These are phyloP conservation scores for Talaromyces amestolkiae DNA, from an alignment of 2,329 filamentous ascomycete species.

Conservation along the genomic window DNA sequence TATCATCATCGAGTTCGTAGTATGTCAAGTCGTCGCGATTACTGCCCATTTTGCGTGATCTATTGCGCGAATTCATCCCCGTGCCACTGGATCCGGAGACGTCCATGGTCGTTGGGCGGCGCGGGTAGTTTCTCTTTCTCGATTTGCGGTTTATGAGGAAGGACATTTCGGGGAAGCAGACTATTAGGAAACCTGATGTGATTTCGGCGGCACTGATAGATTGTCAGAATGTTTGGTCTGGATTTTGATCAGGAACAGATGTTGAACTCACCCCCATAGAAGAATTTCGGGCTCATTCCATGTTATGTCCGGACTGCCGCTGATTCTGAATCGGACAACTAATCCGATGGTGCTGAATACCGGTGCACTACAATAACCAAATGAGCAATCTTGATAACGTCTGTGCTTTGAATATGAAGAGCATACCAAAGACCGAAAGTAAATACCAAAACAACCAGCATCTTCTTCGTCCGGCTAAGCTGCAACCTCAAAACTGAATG, in stretches of 20 bases:
- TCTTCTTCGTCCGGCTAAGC: slow-evolving; percentile 16
- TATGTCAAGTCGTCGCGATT: slow-evolving; percentile 15
- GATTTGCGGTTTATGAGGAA: slow-evolving; percentile 15
- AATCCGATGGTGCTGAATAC: slow-evolving; percentile 20
- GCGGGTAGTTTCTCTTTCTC: slow-evolving; percentile 4
- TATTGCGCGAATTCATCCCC: slow-evolving; percentile 8
- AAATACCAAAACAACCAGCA: slow-evolving; percentile 17
- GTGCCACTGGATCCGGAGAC: background rate
- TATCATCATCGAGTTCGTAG: slow-evolving; percentile 19
- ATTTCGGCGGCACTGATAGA: slow-evolving; percentile 15
- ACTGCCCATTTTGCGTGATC: slow-evolving; percentile 17
- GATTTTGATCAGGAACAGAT: background rate
- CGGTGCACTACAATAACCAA: slow-evolving; percentile 6
- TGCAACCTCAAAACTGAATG: slow-evolving; percentile 19
- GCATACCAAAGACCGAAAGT: slow-evolving; percentile 21
- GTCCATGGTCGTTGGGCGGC: slow-evolving; percentile 11
- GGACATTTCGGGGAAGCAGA: slow-evolving; percentile 20
- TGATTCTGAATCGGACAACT: slow-evolving; percentile 17
- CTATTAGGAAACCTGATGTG: slow-evolving; percentile 16
- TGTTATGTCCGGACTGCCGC: slow-evolving; percentile 15
- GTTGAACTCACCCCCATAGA: slow-evolving; percentile 17
- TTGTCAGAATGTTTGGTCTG: background rate
- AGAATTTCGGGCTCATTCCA: slow-evolving; percentile 20
- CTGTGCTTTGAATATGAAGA: background rate
- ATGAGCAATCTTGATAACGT: background rate